Evolutionary conservation across 352 stramenopile genomes (phyloP), one percentile per base, ranked within the genome.

Genomic region (Phytopythium oedochilum): DNA sequence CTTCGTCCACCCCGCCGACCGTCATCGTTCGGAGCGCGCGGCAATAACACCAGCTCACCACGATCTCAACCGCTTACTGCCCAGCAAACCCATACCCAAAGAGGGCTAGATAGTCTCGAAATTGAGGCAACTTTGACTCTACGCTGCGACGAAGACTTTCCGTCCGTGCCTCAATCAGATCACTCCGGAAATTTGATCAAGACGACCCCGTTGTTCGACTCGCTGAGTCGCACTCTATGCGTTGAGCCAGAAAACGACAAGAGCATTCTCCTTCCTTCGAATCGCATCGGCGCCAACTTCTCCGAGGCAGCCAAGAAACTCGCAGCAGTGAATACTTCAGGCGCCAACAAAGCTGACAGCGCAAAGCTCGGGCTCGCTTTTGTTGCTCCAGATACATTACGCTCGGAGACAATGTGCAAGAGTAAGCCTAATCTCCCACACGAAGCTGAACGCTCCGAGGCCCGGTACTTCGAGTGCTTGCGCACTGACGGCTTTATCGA

Each of bases 251-350:
- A 88, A 51, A 63, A 82, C 22, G 86, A 82, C 40, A 18, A 80
- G 25, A 61, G 75, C 4, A 75, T 71, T 9, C 61, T 91, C 23
- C 52, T 71, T 20, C 80, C 83, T 1, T 89, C 78, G 22, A 90
- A 93, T 40, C 77, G 83, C 7, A 91, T 93, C 31, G 83, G 71
- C 6, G 70, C 78, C 1, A 93, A 93, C 36, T 91, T 81, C 34
- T 83, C 73, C 0, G 61, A 68, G 15, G 57, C 78, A 0, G 78
- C 83, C 9, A 60, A 58, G 7, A 38, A 61, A 14, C 48, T 93
- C 18, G 57, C 71, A 52, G 78, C 85, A 40, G 64, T 70, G 4
- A 88, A 78, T 46, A 20, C 36, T 10, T 49, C 36, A 23, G 36
- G 31, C n/a, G 31, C 28, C 11, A 40, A 40, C 22, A 39, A 20